phyloP scores from a whole-genome alignment of 2,329 filamentous ascomycete species.

The Furcasterigmium sp. region DNA sequence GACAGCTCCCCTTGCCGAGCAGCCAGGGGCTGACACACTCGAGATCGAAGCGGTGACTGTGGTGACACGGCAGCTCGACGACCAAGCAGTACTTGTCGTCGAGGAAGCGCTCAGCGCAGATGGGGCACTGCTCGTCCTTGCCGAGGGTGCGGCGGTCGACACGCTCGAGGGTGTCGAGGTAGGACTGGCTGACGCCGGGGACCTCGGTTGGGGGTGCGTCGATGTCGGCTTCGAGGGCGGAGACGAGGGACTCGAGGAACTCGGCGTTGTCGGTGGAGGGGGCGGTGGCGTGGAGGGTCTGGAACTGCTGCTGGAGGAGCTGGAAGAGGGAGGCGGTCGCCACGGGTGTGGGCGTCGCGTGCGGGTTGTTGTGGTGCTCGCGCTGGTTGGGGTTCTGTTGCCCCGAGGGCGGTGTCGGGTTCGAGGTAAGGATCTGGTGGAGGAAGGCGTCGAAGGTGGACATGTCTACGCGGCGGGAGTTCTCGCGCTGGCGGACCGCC shows the following conservation, averaged over 20 bases:
- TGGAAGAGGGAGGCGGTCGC: conserved; percentile 53
- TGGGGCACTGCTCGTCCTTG: conserved; percentile 51
- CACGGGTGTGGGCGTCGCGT: conserved; percentile 54
- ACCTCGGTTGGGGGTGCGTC: conserved; percentile 45
- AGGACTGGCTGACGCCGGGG: conserved; percentile 52
- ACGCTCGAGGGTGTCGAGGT: conserved; percentile 54
- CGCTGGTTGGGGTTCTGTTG: conserved; percentile 40
- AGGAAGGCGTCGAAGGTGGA: conserved; percentile 56
- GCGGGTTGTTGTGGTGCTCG: conserved; percentile 45
- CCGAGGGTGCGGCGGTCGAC: conserved; percentile 46
- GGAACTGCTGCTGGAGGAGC: conserved; percentile 54
- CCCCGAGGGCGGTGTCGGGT: conserved; percentile 17
- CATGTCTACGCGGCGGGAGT: conserved; percentile 57
- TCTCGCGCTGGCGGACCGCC: conserved; percentile 28
- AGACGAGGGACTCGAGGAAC: conserved; percentile 46
- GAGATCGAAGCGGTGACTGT: conserved; percentile 56
- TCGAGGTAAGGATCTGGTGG: conserved; percentile 37
- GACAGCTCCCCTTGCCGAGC: conserved; percentile 58
- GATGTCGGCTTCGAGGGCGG: conserved; percentile 43
- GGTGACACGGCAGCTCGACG: conserved; percentile 58
- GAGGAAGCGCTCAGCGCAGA: conserved; percentile 57
- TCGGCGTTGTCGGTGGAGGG: conserved; percentile 40
- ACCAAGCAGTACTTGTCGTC: conserved; percentile 59
- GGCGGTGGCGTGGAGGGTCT: conserved; percentile 42
- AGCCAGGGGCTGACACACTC: conserved; percentile 65